Evolutionary conservation across 1,284 basidiomycete species (phyloP), one percentile per base, ranked within the genome.

Genomic region (Cryptococcus sp.): DNA sequence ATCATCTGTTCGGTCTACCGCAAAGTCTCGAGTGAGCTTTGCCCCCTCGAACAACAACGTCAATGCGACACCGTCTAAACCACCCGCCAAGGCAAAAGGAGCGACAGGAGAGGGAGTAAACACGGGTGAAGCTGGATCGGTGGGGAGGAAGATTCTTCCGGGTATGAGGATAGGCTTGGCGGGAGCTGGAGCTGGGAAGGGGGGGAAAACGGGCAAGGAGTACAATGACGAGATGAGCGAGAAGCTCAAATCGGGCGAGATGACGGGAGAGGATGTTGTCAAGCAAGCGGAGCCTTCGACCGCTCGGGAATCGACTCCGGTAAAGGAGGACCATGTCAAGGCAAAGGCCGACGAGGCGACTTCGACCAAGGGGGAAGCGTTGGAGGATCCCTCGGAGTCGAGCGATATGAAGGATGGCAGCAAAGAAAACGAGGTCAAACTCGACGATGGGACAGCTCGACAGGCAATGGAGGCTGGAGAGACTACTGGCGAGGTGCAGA

Each of bases 121-220:
- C n/a, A n/a, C n/a, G n/a, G n/a, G n/a, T n/a, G n/a, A n/a, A n/a
- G 9, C 28, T 31, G 7, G 9, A 7, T 14, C 28, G 14, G 34
- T n/a, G 9, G 34, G 18, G 34, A 36, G 34, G 9, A 36, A 18
- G n/a, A 31, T 31, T 7, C 14, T 31, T 7, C 28, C 31, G 21
- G 28, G 28, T 19, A 12, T 22, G 2, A 31, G 37, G 18, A 4
- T 41, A 34, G 39, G 38, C 6, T 35, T 42, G 6, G 46, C 46
- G 6, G 46, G 35, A 10, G 38, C 46, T 3, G 39, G 39, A 18
- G 31, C 18, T 9, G 38, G 38, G n/a, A 24, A 40, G 19, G 46
- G 46, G 2, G 46, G 39, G 21, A 47, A 41, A 31, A 47, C 38
- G 11, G 39, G 37, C 38, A 39, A 38, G 12, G 45, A 25, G 36